Conservation (phyloP, 2,329 filamentous ascomycete species). For the Hypoxylon sp. region DNA sequence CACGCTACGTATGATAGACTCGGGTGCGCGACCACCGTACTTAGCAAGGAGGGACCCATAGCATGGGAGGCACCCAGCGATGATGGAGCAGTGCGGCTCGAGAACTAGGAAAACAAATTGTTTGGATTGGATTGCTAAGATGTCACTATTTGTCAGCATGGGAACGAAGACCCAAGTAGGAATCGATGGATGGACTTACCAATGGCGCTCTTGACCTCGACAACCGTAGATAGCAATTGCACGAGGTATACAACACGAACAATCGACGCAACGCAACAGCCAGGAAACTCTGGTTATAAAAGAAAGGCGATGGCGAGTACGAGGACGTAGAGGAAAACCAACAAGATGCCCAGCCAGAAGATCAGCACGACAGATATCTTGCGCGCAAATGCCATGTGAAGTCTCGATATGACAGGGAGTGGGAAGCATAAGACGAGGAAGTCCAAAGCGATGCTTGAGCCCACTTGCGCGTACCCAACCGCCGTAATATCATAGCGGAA, state of each 20-base stretch:
- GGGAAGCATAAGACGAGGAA: constrained; percentile 13
- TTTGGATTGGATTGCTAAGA: not conserved
- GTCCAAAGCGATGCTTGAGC: constrained; percentile 14
- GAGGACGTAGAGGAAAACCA: too few species aligned
- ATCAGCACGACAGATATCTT: constrained; percentile 12
- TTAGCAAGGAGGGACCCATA: constrained; percentile 11
- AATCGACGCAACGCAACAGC: constrained; percentile 11
- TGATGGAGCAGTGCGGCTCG: constrained; percentile 27
- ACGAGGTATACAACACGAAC: constrained; percentile 6
- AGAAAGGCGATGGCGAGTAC: not conserved
- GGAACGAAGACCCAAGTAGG: not conserved
- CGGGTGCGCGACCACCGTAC: not conserved
- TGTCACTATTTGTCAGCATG: too few species aligned
- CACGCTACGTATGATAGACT: constrained; percentile 14
- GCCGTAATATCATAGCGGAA: too few species aligned
- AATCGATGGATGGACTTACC: not conserved
- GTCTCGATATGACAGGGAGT: constrained; percentile 4
- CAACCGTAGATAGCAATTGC: not conserved
- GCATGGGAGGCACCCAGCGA: constrained; percentile 19
- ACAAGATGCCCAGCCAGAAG: constrained; percentile 26
- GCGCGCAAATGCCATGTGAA: not conserved
- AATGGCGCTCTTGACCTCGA: not conserved
- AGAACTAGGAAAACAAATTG: constrained; percentile 14
- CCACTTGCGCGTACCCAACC: constrained; percentile 16
- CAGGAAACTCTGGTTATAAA: not conserved